Base-by-base conservation (phyloP, 139 green algal species). In the Marvania coccoides region DNA sequence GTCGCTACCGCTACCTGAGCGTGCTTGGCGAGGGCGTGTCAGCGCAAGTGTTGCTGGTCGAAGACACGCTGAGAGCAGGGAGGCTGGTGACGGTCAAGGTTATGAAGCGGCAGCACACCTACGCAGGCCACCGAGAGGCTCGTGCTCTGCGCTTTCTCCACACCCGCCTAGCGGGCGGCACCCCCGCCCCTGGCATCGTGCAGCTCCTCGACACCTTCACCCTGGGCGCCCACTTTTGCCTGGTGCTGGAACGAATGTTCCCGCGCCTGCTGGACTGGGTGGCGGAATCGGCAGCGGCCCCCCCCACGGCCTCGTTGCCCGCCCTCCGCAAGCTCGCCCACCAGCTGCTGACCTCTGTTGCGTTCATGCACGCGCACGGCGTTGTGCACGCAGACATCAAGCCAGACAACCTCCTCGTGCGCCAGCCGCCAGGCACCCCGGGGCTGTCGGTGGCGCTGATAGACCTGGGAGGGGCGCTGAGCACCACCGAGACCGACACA, bases 31-130 rank as follows among this genome's bases (percentile, higher is more conserved):
- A 81, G 14, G 79, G 79, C 13, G 62, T 54, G 2, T 77, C 72
- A 6, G 61, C 37, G 5, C 78, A 89, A 81, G 83, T 94, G 5
- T 53, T 68, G 5, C 64, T 93, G 24, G 79, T 85, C n/a, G 80
- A 89, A 53, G 88, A 90, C 6, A 70, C 72, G 2, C 61, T 88
- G 37, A 47, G 47, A 2, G 2, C 65, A 6, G 53, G 65, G 3
- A 31, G 12, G 26, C 46, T 75, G 5, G 78, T 83, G 34, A 75
- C 65, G 15, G 62, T 83, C 42, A 83, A 84, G 51, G 47, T 74
- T 3, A 73, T 84, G 60, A 57, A 63, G 19, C 60, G 70, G 14
- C 74, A 83, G 4, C 51, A 77, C 47, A 51, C 13, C 58, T 13
- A 58, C 65, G 48, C 28, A 33, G 63, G 13, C 28, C 63, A 51